Conservation (phyloP, 345 rosid species). For the Camelina neglecta region DNA sequence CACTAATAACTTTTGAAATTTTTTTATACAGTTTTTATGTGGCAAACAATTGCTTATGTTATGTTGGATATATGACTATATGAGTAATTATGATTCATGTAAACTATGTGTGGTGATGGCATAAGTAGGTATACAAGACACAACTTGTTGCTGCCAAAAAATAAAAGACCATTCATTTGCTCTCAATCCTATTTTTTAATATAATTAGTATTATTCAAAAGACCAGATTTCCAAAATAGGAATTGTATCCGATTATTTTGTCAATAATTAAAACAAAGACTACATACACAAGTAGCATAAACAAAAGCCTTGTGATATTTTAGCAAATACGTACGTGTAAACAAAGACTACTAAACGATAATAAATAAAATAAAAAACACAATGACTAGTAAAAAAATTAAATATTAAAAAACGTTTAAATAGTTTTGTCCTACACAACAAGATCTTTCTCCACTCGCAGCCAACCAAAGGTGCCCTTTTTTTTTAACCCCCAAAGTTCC, state of each 20-base stretch:
- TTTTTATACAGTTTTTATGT: too few species aligned
- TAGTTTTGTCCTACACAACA: not conserved
- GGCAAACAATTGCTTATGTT: too few species aligned
- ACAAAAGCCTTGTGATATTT: not conserved
- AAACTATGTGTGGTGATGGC: not conserved
- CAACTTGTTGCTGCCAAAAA: not conserved
- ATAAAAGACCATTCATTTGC: not conserved
- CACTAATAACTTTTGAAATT: too few species aligned
- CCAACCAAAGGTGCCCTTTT: conserved; percentile 12
- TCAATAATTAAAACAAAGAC: conserved; percentile 10
- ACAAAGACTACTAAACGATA: not conserved
- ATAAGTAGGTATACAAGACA: not conserved
- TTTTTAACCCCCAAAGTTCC: conserved; percentile 2
- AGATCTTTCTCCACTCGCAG: conserved; percentile 21
- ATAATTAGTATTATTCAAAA: not conserved
- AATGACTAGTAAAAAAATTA: not conserved
- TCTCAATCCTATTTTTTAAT: not conserved
- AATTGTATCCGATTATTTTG: not conserved
- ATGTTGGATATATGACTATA: not conserved
- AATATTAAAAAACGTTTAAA: not conserved
- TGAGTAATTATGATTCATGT: not conserved
- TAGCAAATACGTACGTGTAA: not conserved
- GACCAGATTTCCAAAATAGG: not conserved
- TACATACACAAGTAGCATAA: not conserved
- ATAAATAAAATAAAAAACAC: not conserved